Percentiles rank a stretch among this genome's conserved stretches.
phyloP scores from a whole-genome alignment of 192 early-diverging fungal genomes.

The Endogone sp. region DNA sequence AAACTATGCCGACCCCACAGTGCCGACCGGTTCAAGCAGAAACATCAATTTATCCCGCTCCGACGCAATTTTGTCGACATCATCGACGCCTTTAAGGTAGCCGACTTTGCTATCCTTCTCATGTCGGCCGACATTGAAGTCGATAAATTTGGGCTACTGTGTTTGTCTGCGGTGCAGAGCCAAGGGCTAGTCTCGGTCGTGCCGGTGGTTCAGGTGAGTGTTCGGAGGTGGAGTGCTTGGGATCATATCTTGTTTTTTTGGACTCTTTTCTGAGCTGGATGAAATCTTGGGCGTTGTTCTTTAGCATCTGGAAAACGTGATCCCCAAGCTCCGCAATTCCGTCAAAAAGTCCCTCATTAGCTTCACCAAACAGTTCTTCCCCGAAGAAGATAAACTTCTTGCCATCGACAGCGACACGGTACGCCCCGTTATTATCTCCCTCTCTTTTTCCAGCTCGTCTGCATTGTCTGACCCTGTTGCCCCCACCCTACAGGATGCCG shows the following conservation, averaged over 20 bases:
- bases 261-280: background rate
- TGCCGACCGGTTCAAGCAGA: slow-evolving; percentile 86
- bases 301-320: slow-evolving; percentile 61
- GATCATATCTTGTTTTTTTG: no score
- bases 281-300: background rate
- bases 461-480: background rate
- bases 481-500: slow-evolving; percentile 37
- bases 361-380: slow-evolving; percentile 87
- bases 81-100: slow-evolving; percentile 85
- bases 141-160: slow-evolving; percentile 86
- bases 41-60: slow-evolving; percentile 76
- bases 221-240: background rate
- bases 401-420: slow-evolving; percentile 43
- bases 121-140: slow-evolving; percentile 90
- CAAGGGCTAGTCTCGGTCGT: slow-evolving; percentile 83
- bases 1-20: slow-evolving; percentile 20
- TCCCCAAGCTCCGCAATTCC: slow-evolving; percentile 62
- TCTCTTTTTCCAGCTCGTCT: slow-evolving; percentile 5
- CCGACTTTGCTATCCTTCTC: slow-evolving; percentile 85
- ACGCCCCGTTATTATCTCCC: slow-evolving; percentile 15
- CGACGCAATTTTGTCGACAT: slow-evolving; percentile 79
- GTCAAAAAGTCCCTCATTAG: slow-evolving; percentile 82
- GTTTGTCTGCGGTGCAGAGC: slow-evolving; percentile 78
- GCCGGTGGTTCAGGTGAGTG: slow-evolving; percentile 55
- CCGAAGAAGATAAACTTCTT: slow-evolving; percentile 71